These are phyloP conservation scores for Magnaporthiopsis incrustans DNA, from an alignment of 2,329 filamentous ascomycete species.

Conservation along the genomic window DNA sequence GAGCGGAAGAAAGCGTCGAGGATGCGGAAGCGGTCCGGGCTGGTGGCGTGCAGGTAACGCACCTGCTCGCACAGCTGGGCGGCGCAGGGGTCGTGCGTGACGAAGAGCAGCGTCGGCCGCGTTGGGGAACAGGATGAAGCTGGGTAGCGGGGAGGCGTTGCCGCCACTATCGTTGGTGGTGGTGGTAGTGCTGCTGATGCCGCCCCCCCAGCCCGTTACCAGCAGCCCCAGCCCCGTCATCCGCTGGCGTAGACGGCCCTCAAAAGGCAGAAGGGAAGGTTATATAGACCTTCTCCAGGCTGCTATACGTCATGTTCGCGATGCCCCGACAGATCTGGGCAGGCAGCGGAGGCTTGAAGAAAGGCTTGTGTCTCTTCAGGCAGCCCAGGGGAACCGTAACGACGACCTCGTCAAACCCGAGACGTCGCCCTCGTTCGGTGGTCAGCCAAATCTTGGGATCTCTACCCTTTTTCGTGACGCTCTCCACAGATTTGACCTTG, in stretches of 20 bases:
- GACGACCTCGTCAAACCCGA: slow-evolving; percentile 33
- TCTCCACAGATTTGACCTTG: background rate
- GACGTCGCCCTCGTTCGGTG: background rate
- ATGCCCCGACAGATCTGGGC: background rate
- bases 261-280: slow-evolving; percentile 7
- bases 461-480: background rate
- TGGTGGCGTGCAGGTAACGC: slow-evolving; percentile 2
- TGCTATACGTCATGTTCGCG: background rate
- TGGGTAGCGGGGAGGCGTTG: background rate
- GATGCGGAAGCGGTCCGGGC: slow-evolving; percentile 16
- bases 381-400: slow-evolving; percentile 44
- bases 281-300: slow-evolving; percentile 7
- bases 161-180: too few relatives aligned
- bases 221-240: too few relatives aligned
- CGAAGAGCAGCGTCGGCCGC: slow-evolving; percentile 56
- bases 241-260: background rate
- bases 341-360: slow-evolving; percentile 37
- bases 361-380: slow-evolving; percentile 30
- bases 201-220: background rate
- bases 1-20: slow-evolving; percentile 43
- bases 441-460: slow-evolving; percentile 13
- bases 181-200: background rate
- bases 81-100: slow-evolving; percentile 36
- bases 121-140: slow-evolving; percentile 6
- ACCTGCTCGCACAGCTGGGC: slow-evolving; percentile 21